These are phyloP conservation scores for Lipomyces yarrowii DNA, from an alignment of 1,139 yeast species.

Conservation along the genomic window DNA sequence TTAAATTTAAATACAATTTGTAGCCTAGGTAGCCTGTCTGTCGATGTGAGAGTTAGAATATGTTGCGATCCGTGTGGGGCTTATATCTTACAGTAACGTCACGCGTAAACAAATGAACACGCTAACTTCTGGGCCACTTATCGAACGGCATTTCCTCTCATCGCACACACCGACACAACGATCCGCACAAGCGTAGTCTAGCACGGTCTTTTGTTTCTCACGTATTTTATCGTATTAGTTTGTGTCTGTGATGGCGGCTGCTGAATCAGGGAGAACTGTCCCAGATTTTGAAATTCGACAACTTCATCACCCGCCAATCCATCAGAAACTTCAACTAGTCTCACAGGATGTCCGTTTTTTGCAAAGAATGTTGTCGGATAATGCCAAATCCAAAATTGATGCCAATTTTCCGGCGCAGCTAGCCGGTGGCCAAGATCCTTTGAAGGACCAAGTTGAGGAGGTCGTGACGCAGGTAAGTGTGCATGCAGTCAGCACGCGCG, in stretches of 20 bases:
- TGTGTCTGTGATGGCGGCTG: not conserved
- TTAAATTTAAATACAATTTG: too few species aligned
- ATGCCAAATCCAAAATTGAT: constrained; percentile 50
- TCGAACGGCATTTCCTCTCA: not conserved
- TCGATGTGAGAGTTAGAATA: not conserved
- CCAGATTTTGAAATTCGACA: constrained; percentile 28
- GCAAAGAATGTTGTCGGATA: constrained; percentile 49
- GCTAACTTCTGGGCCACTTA: not conserved
- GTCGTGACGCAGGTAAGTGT: constrained; percentile 46
- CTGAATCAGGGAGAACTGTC: constrained; percentile 19
- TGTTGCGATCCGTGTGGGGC: not conserved
- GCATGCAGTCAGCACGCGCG: not conserved
- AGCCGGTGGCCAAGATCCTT: constrained; percentile 39
- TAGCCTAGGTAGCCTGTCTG: not conserved
- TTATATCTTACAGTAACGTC: not conserved
- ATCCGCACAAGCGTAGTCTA: not conserved
- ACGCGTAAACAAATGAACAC: not conserved
- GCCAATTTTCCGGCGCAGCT: constrained; percentile 52
- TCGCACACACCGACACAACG: not conserved
- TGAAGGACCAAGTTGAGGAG: constrained; percentile 50
- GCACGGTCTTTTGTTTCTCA: not conserved
- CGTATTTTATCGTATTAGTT: not conserved
- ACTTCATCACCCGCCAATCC: constrained; percentile 30
- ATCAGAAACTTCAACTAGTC: constrained; percentile 45
- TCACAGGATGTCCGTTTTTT: constrained; percentile 55